Evolutionary conservation across 768 basidiomycete genomes (phyloP), one percentile per base, ranked within the genome.

Genomic region (Tulasnella sp.): DNA sequence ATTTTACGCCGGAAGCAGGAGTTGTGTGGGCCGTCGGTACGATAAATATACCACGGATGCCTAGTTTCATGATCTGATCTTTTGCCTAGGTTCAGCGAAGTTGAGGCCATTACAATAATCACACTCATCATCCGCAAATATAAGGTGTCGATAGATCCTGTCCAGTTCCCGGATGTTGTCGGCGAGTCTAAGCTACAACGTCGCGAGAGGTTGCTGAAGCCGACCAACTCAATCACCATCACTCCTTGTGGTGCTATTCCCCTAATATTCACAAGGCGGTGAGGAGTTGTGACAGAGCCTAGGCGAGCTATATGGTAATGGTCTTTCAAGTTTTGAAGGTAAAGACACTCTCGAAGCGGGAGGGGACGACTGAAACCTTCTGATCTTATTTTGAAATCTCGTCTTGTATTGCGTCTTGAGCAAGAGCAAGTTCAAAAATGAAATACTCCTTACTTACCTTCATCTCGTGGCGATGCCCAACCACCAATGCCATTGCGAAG

Each of bases 11-110:
- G 59, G 59, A 13, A 15, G 49, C 17, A 45, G 59, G n/a, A 23
- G 38, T 26, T 60, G 59, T 24, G 34, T 61, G 11, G 60, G 60
- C 9, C 19, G 42, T 26, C 26, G 52, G 52, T 61, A 32, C 13
- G 51, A 9, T 11, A 5, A 15, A 15, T n/a, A 15, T 5, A 38
- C 34, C 15, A 2, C 4, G 17, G n/a, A 51, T 32, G 11, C 13
- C 41, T 13, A 23, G 7, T 17, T 17, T 11, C 44, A 23, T 19
- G 30, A 7, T 27, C 19, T 48, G 11, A 2, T 38, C 15, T 15
- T 38, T 15, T 44, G 30, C 10, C 2, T 55, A 54, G 60, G 9
- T 61, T 61, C 19, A 24, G 41, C 24, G 60, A 61, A 44, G 34
- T 45, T 5, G 60, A 61, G 26, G 53, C 29, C 17, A 47, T 48